A percentile compares a stretch with the other conserved stretches of the same genome.
These are phyloP conservation scores for Olyra latifolia DNA, from an alignment of 176 grass and related monocot species.

Conservation along the genomic window DNA sequence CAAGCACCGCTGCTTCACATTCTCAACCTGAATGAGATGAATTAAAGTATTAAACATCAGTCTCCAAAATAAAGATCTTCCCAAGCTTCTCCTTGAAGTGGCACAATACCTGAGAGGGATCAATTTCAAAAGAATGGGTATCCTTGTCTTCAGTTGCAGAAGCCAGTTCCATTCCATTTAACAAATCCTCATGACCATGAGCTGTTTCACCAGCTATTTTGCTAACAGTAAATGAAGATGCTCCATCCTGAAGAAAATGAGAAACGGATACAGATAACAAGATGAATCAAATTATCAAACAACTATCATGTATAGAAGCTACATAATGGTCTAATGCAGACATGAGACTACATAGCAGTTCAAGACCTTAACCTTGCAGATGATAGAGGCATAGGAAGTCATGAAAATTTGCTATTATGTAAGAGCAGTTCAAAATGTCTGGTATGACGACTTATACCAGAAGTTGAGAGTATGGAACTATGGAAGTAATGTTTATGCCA, in stretches of 20 bases:
- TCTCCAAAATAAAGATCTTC: neutral
- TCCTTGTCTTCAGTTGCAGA: constrained; percentile 91
- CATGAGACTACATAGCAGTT: neutral
- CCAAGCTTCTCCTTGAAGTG: constrained; percentile 7
- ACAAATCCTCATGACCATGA: constrained; percentile 72
- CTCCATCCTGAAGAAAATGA: constrained; percentile 58
- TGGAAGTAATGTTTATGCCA: neutral
- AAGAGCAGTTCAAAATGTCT: neutral
- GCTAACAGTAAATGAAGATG: constrained; percentile 62
- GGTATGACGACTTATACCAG: neutral
- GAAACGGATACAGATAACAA: neutral
- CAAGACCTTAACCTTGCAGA: neutral
- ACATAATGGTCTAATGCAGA: neutral
- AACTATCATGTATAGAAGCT: neutral
- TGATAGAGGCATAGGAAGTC: neutral
- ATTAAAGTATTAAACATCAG: constrained; percentile 26
- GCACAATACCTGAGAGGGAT: constrained; percentile 61
- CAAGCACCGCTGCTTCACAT: constrained; percentile 80
- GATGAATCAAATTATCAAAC: neutral
- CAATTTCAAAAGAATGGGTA: constrained; percentile 88
- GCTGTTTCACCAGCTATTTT: constrained; percentile 62
- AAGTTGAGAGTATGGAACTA: neutral
- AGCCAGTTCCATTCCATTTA: constrained; percentile 76
- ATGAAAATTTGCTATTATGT: neutral
- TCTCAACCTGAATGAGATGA: constrained; percentile 68